Percentiles rank a stretch among this genome's conserved stretches.
Conservation (phyloP, 2,329 filamentous ascomycete genomes). For the Xylariaceae sp. region DNA sequence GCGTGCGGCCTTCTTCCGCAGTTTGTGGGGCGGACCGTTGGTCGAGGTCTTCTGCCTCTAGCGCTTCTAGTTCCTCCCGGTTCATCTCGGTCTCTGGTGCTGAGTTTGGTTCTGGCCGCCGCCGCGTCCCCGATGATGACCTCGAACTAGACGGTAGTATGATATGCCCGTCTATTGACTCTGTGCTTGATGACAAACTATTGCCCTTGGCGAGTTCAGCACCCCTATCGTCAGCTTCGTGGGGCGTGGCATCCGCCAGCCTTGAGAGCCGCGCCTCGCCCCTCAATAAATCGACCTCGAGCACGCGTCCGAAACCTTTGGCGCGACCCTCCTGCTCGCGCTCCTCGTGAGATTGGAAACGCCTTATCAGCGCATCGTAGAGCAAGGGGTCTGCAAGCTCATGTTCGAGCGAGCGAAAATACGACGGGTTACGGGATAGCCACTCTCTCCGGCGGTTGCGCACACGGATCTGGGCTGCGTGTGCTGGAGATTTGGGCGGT, state of each 20-base stretch:
- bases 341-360: slow-evolving; percentile 76
- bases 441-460: slow-evolving; percentile 83
- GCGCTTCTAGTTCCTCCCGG: slow-evolving; percentile 39
- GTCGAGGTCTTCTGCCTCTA: slow-evolving; percentile 18
- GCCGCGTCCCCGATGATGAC: background rate
- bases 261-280: slow-evolving; percentile 77
- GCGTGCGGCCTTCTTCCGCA: slow-evolving; percentile 69
- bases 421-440: slow-evolving; percentile 73
- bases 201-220: background rate
- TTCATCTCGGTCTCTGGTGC: slow-evolving; percentile 6
- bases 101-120: background rate
- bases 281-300: slow-evolving; percentile 78
- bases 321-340: slow-evolving; percentile 73
- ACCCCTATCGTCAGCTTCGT: background rate
- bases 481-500: slow-evolving; percentile 50
- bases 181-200: background rate
- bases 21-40: slow-evolving; percentile 43
- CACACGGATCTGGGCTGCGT: slow-evolving; percentile 57
- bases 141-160: background rate
- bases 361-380: slow-evolving; percentile 80
- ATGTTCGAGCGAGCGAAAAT: slow-evolving; percentile 66
- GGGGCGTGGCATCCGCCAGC: slow-evolving; percentile 42
- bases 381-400: slow-evolving; percentile 76
- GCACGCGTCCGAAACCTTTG: slow-evolving; percentile 79
- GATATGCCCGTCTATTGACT: background rate